phyloP scores from a whole-genome alignment of 2,329 filamentous ascomycete species.

The Arthroderma sp. region DNA sequence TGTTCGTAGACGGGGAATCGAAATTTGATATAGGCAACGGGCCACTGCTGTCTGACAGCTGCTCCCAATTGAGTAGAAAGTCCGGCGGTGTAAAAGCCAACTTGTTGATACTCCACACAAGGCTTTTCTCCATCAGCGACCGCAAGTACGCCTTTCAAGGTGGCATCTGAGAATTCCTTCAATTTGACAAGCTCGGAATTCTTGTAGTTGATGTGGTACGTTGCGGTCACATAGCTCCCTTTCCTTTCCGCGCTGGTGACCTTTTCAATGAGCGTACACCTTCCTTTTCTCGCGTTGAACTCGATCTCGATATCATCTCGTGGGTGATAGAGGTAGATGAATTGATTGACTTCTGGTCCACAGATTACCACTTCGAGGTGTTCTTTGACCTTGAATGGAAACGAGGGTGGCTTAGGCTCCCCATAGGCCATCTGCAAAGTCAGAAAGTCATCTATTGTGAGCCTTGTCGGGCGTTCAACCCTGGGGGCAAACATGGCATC shows the following conservation, averaged over 20 bases:
- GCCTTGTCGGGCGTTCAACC: no score
- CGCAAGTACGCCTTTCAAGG: conserved; percentile 15
- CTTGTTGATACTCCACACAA: conserved; percentile 11
- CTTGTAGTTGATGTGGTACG: conserved; percentile 10
- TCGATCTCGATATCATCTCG: neutral
- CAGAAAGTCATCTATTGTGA: no score
- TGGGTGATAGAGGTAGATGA: no score
- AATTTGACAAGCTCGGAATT: conserved; percentile 18
- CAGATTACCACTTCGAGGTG: no score
- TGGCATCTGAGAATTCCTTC: conserved; percentile 17
- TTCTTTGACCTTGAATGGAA: no score
- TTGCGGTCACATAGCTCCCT: conserved; percentile 1
- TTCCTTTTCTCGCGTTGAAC: neutral
- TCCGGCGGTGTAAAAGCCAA: conserved; percentile 11
- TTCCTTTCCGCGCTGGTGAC: neutral
- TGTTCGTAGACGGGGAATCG: conserved; percentile 15
- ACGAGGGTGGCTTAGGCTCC: no score
- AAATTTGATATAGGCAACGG: conserved; percentile 14
- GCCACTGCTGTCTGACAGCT: conserved; percentile 10
- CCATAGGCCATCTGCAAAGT: no score
- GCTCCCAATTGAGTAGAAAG: conserved; percentile 13
- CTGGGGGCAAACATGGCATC: no score
- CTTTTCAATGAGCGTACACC: neutral
- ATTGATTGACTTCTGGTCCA: no score
- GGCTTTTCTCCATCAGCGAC: conserved; percentile 12